Conservation (phyloP, 164 flowering plant genomes). For the Macadamia integrifolia region DNA sequence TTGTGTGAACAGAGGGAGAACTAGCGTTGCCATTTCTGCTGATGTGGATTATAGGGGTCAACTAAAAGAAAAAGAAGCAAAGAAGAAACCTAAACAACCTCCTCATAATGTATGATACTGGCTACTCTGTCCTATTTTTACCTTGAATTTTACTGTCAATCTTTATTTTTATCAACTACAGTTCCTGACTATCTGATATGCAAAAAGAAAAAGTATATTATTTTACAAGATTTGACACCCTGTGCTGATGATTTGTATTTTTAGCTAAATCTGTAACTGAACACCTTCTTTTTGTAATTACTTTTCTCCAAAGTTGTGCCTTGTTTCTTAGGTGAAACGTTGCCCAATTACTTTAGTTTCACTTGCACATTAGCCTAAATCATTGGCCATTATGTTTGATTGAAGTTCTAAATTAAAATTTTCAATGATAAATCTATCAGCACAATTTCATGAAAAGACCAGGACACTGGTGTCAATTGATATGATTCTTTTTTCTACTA, state of each 20-base stretch:
- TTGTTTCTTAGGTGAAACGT: too few relatives aligned
- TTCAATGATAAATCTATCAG: not conserved
- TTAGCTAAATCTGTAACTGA: not conserved
- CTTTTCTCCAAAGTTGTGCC: too few relatives aligned
- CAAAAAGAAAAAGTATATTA: not conserved
- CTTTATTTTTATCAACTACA: not conserved
- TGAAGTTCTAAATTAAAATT: too few relatives aligned
- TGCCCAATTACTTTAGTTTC: too few relatives aligned
- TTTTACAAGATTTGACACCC: too few relatives aligned
- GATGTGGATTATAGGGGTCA: conserved; percentile 35
- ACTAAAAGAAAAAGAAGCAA: conserved; percentile 30
- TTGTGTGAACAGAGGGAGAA: conserved; percentile 60
- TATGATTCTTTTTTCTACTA: not conserved
- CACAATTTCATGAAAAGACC: not conserved
- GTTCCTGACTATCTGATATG: not conserved
- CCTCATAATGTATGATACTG: conserved; percentile 44
- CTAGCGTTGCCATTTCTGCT: conserved; percentile 56
- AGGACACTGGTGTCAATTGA: not conserved
- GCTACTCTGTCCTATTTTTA: conserved; percentile 1
- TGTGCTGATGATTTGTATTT: not conserved
- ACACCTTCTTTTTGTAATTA: too few relatives aligned
- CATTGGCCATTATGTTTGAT: too few relatives aligned
- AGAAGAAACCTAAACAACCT: conserved; percentile 50
- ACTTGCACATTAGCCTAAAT: too few relatives aligned
- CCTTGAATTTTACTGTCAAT: not conserved